Evolutionary conservation across 345 rosid genomes (phyloP).

Genomic region (Aquilaria malaccensis): DNA sequence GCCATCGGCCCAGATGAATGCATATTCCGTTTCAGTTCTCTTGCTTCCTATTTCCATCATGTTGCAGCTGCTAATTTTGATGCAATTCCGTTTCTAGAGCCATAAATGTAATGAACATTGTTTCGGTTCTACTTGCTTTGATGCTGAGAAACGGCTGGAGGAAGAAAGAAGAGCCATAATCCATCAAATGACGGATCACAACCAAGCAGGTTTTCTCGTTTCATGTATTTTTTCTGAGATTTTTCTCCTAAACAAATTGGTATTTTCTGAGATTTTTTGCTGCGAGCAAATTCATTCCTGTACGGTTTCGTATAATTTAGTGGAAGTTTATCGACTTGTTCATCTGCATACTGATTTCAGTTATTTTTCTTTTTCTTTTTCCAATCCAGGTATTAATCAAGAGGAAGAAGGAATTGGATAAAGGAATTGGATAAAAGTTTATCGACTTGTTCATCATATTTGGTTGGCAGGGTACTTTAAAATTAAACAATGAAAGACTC

Average conservation of each 20-base stretch:
- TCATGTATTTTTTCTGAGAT: background rate
- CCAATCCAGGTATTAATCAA: too few species aligned
- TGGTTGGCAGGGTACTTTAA: too few species aligned
- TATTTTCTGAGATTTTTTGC: background rate
- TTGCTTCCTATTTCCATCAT: conserved; percentile 9
- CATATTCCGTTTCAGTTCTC: conserved; percentile 4
- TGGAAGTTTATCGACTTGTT: background rate
- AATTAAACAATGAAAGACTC: too few species aligned
- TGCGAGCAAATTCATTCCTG: background rate
- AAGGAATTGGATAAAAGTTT: too few species aligned
- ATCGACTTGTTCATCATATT: too few species aligned
- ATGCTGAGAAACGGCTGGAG: conserved; percentile 15
- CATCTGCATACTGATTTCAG: too few species aligned
- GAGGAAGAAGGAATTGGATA: too few species aligned
- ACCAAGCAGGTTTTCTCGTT: background rate
- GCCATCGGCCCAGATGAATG: conserved; percentile 8
- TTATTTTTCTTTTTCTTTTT: too few species aligned
- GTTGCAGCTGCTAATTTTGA: background rate
- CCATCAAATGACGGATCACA: background rate
- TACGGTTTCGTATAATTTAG: background rate
- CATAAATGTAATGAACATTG: background rate
- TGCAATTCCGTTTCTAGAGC: background rate
- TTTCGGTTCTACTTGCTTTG: conserved; percentile 14
- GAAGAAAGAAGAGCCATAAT: background rate
- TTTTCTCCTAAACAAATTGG: background rate